Evolutionary conservation across 306 rosid species (phyloP).

Genomic region (Medicago ruthenica): DNA sequence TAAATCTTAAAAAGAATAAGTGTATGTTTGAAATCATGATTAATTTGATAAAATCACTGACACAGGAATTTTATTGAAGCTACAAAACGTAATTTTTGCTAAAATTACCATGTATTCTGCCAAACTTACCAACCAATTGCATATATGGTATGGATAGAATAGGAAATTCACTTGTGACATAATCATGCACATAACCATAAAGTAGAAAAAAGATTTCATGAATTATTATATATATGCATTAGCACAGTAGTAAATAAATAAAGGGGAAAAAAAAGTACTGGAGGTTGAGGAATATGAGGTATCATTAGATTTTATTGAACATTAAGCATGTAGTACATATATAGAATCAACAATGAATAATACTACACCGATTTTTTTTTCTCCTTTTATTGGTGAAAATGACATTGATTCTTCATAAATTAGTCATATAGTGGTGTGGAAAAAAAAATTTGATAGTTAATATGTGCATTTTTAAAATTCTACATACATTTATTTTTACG

Average conservation of each 20-base stretch:
- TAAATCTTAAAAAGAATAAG: no score
- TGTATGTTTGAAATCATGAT: no score
- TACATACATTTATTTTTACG: not conserved
- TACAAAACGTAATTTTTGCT: no score
- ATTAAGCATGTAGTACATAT: conserved; percentile 27
- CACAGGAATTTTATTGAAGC: no score
- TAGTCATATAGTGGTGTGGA: not conserved
- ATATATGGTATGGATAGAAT: conserved; percentile 47
- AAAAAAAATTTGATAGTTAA: conserved; percentile 26
- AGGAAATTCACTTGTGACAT: conserved; percentile 50
- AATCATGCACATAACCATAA: conserved; percentile 60
- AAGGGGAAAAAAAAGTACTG: conserved; percentile 22
- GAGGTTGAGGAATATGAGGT: conserved; percentile 25
- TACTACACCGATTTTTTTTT: conserved; percentile 6
- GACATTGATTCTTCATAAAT: conserved; percentile 13
- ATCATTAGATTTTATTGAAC: conserved; percentile 44
- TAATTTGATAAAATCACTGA: no score
- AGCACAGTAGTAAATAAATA: conserved; percentile 41
- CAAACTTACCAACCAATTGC: not conserved
- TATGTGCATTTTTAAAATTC: conserved; percentile 17
- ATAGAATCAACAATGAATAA: conserved; percentile 40
- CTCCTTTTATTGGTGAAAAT: conserved; percentile 4
- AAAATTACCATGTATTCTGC: no score
- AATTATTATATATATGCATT: conserved; percentile 33
- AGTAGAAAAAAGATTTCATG: conserved; percentile 43